Base-by-base conservation (phyloP, 2,329 filamentous ascomycete species). In the Penicillium sp. region DNA sequence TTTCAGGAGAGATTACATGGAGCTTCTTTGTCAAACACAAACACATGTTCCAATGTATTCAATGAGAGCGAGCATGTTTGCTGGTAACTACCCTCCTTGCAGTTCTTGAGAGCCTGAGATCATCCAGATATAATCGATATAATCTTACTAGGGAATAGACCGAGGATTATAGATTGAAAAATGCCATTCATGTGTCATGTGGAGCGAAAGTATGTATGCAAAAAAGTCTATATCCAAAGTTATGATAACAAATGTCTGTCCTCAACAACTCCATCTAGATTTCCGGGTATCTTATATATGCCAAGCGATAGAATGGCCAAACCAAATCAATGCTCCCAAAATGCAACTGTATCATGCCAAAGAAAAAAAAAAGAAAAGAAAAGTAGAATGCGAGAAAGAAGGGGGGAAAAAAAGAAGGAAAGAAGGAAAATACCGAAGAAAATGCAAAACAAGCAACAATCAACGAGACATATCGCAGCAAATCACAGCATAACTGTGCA, bases 261-360 rank as follows among this genome's bases (percentile, higher is more conserved):
- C n/a, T 57, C 42, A 13, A 24, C 19, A 26, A 57, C 42, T 57
- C 40, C 54, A 49, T 57, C 54, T 47, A 47, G 22, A 37, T 47
- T 57, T 57, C 53, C 33, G 54, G 54, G 54, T 57, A 57, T 57
- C 56, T 56, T 47, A 60, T 63, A 54, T 56, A 60, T 58, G 44
- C 44, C 45, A 57, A 56, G 44, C 60, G 56, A 66, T 9, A 38
- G 35, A 54, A 40, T 40, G 38, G 35, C 56, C 44, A 60, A 50
- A 40, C 28, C 26, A 53, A 56, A 22, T 45, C 24, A 45, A 63
- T 57, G 42, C 40, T 30, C 59, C 54, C 24, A 51, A 54, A 57
- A 59, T 60, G 51, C 53, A 60, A 62, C 53, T 22, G 45, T 38
- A 54, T 54, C 15, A 47, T 51, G 26, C 35, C 38, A 58, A 58